Base-by-base conservation (phyloP, 345 rosid species). In the Syzygium aromaticum region DNA sequence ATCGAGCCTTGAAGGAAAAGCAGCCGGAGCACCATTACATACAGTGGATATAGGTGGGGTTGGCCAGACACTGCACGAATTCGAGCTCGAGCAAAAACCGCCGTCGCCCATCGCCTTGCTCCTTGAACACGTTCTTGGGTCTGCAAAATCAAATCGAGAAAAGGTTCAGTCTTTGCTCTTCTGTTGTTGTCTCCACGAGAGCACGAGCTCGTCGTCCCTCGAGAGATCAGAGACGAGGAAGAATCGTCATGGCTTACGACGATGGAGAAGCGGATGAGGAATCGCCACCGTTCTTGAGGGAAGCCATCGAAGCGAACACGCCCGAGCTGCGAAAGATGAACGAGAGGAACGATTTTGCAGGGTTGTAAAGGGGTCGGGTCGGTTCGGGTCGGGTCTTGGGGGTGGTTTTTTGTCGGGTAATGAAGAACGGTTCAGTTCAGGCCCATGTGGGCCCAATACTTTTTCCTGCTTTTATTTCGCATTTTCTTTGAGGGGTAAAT, bases 11-110 rank as follows among this genome's bases (percentile, higher is more conserved):
- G 46, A 27, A 54, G 25, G 46, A 43, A 40, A 5, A 28, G 85
- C 84, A 61, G 54, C 23, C 1, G 30, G 25, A 54, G 57, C 86
- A 54, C 30, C 11, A 1, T 82, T 86, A 90, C 95, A 84, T 90
- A 96, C 99, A 94, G 87, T 96, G 99, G 87, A 98, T 98, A 87
- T 98, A 98, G 84, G 98, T 98, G 57, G 99, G 99, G 88, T 98
- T 98, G 27, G 98, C 98, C 40, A 98, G 97, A 89, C 99, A 98
- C 33, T 98, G 99, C 64, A 96, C 90, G 88, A 98, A 98, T 86
- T 98, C 99, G 88, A 98, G 91, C 85, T 98, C 99, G 28, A 98
- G 94, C 86, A 96, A 91, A 91, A 96, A 95, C 51, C 99, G 92
- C 77, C 95, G 99, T 46, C 94, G 91, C 51, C 99, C 99, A 90